Evolutionary conservation across 176 grass and related monocot genomes (phyloP), one percentile per base, ranked within the genome.

Genomic region (Urochloa ruziziensis): DNA sequence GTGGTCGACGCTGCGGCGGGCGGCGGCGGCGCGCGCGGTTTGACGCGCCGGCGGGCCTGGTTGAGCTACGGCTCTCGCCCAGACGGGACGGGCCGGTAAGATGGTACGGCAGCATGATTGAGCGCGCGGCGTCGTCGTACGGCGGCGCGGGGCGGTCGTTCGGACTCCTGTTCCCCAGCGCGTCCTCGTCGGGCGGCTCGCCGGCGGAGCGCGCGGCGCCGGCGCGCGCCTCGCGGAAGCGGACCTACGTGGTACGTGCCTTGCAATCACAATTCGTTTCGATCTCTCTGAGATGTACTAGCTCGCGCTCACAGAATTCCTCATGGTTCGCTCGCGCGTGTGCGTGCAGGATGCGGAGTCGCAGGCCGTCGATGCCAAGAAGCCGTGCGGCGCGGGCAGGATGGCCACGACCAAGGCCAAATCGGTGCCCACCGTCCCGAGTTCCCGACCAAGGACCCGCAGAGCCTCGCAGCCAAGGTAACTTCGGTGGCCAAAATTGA

Each of bases 391-490:
- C 49, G 68, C 34, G 42, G 82, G 83, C 10, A 92, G 88, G 83
- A 97, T 83, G 79, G n/a, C n/a, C n/a, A 79, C 82, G 32, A 85
- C 62, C 78, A 94, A 88, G 83, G 70, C 71, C 35, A 97, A 83
- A 73, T 13, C 89, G 25, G 47, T 80, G 73, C 53, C 70, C 43
- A 48, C 67, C 37, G 74, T n/a, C n/a, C n/a, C n/a, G n/a, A n/a
- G n/a, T n/a, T 63, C 57, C 86, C 88, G 37, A 83, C 88, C 21
- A 91, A 90, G 64, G 90, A 91, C 54, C 86, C 90, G 23, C 95
- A 97, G 79, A 92, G 88, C 69, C 53, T 89, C 58, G 78, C 86
- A 23, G 95, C 95, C 23, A 97, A 97, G 95, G 95, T 94, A 67
- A 75, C 23, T 11, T 71, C 14, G 0, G 28, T 25, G 30, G 15